Percentiles rank a stretch among this genome's conserved stretches.
Conservation (phyloP, 495 filamentous ascomycete species). For the Pyrenopolyporus hunteri region DNA sequence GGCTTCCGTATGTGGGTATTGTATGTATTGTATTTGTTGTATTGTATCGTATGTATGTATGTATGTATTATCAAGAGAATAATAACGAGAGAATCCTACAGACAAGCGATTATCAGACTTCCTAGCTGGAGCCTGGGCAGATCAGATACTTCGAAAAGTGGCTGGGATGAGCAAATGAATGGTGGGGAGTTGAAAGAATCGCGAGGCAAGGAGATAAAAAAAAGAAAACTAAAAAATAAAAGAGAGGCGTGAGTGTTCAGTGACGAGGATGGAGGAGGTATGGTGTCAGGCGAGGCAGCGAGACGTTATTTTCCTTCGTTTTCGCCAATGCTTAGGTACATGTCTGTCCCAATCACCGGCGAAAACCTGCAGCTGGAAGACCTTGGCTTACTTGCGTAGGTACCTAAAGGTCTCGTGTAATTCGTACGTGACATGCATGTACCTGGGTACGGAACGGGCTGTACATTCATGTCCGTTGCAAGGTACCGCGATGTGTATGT, state of each 20-base stretch:
- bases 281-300: slow-evolving; percentile 33
- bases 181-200: slow-evolving; percentile 16
- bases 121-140: slow-evolving; percentile 23
- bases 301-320: slow-evolving; percentile 39
- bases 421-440: slow-evolving; percentile 1
- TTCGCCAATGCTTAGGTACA: slow-evolving; percentile 38
- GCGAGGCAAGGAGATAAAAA: neutral
- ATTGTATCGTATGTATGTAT: no score
- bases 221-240: slow-evolving; percentile 6
- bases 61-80: slow-evolving; percentile 24
- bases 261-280: slow-evolving; percentile 31
- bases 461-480: neutral
- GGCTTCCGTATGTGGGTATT: no score
- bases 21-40: no score
- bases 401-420: slow-evolving; percentile 19
- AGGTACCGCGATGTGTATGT: neutral
- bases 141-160: slow-evolving; percentile 6
- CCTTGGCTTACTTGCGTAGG: slow-evolving; percentile 21
- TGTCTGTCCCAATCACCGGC: slow-evolving; percentile 26
- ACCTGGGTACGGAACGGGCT: neutral
- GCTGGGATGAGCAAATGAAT: slow-evolving; percentile 28
- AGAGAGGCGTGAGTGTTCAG: slow-evolving; percentile 24
- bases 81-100: slow-evolving; percentile 30
- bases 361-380: slow-evolving; percentile 13
- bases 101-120: slow-evolving; percentile 27